Evolutionary conservation across 1,139 yeast genomes (phyloP).

Genomic region (Yamadazyma dendronema): DNA sequence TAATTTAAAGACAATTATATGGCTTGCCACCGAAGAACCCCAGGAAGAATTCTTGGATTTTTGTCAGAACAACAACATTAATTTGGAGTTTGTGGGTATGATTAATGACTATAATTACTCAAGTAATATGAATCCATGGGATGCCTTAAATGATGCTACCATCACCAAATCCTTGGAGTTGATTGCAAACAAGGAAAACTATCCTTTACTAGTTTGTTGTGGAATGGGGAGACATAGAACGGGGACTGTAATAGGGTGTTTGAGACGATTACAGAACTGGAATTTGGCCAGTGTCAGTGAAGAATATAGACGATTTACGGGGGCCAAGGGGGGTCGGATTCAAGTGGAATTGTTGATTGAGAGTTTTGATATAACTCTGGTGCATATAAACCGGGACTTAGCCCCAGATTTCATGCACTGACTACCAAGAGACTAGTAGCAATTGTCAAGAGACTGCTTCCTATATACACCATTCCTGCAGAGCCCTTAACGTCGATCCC

Average conservation of each 20-base stretch:
- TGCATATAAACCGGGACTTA: slow-evolving; percentile 40
- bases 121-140: slow-evolving; percentile 75
- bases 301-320: slow-evolving; percentile 91
- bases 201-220: slow-evolving; percentile 88
- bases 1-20: slow-evolving; percentile 73
- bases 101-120: slow-evolving; percentile 50
- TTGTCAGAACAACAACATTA: slow-evolving; percentile 69
- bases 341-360: slow-evolving; percentile 89
- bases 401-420: slow-evolving; percentile 17
- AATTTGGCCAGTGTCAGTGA: slow-evolving; percentile 90
- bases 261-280: slow-evolving; percentile 92
- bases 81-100: slow-evolving; percentile 63
- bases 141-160: slow-evolving; percentile 83
- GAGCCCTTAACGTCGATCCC: too few relatives aligned
- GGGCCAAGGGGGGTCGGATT: slow-evolving; percentile 87
- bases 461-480: too few relatives aligned
- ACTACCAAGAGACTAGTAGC: too few relatives aligned
- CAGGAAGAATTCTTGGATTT: slow-evolving; percentile 82
- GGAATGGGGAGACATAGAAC: slow-evolving; percentile 98
- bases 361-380: slow-evolving; percentile 63
- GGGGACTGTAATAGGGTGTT: slow-evolving; percentile 93
- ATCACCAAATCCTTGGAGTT: slow-evolving; percentile 77
- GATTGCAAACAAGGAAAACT: slow-evolving; percentile 66
- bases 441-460: background rate
- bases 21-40: slow-evolving; percentile 97